These are phyloP conservation scores for Aspergillus sp. DNA, from an alignment of 2,329 filamentous ascomycete genomes.

Conservation along the genomic window DNA sequence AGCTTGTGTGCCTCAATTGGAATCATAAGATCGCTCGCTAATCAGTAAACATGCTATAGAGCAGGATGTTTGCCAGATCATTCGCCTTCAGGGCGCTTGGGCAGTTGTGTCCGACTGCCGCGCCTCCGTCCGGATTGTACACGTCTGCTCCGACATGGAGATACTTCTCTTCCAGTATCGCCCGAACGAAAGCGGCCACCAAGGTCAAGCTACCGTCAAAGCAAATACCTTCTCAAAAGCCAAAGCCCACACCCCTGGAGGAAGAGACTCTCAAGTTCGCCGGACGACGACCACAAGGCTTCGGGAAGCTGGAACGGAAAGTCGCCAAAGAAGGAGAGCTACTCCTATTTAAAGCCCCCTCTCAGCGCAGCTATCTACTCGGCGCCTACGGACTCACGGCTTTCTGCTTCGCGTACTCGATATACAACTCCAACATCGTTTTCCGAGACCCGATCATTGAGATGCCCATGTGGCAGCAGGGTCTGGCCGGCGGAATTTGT, in stretches of 20 bases:
- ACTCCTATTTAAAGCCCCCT: slow-evolving; percentile 67
- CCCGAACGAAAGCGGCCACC: slow-evolving; percentile 29
- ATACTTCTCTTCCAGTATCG: slow-evolving; percentile 35
- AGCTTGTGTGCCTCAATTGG: neutral
- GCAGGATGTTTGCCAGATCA: slow-evolving; percentile 37
- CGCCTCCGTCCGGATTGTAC: slow-evolving; percentile 23
- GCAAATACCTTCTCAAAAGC: slow-evolving; percentile 9
- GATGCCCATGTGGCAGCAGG: slow-evolving; percentile 61
- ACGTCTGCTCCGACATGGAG: slow-evolving; percentile 29
- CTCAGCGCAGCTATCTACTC: slow-evolving; percentile 66
- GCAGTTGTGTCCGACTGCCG: slow-evolving; percentile 29
- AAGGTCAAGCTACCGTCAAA: slow-evolving; percentile 20
- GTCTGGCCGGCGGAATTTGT: slow-evolving; percentile 62
- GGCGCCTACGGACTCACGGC: slow-evolving; percentile 62
- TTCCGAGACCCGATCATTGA: slow-evolving; percentile 57
- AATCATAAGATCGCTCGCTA: slow-evolving; percentile 1
- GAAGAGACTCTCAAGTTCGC: slow-evolving; percentile 32
- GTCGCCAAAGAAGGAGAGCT: slow-evolving; percentile 63
- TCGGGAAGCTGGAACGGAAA: slow-evolving; percentile 55
- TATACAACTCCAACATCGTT: slow-evolving; percentile 56
- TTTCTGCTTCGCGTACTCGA: slow-evolving; percentile 58
- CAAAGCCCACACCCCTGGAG: slow-evolving; percentile 13
- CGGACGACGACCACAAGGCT: slow-evolving; percentile 41
- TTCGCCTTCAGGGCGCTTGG: slow-evolving; percentile 34
- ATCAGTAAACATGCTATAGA: neutral